Base-by-base conservation (phyloP, 345 rosid species). In the Bruguiera gymnorhiza region DNA sequence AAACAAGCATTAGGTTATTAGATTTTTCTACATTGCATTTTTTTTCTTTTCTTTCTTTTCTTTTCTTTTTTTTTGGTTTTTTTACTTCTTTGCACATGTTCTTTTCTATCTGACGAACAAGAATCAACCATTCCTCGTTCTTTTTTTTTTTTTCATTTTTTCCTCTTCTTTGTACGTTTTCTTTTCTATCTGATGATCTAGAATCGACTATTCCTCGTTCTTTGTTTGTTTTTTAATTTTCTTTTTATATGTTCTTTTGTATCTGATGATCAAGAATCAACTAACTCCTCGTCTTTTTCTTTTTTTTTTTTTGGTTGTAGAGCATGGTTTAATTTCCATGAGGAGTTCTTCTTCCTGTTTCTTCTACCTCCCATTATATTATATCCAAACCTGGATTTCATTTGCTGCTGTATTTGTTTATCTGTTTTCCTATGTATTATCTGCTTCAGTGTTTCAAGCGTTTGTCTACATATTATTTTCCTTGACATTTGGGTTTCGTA, bases 271-370 rank as follows among this genome's bases (percentile, higher is more conserved):
- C 37, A 8, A 32, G 36, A 32, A 34, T 34, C 37, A 34, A 34
- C 37, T 34, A 34, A 34, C 37, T 34, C 37, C 37, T 34, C 8
- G 8, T 6, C 6, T 34, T 1, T 26, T 24, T 29, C n/a, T 30
- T 39, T 56, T 48, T 3, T 55, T 18, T 55, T 5, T 29, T 30
- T 20, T 68, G 24, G 65, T 73, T 63, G 70, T 86, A 93, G 98
- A 90, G 70, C 96, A n/a, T 95, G 99, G 98, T 95, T 95, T 83
- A 92, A 95, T 80, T 95, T 95, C 76, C 99, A 95, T 63, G 98
- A 92, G 64, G 99, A 92, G 81, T 92, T 95, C 68, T 95, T 95
- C 87, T 95, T 95, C 75, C 82, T 95, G 55, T 95, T 95, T 80
- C 83, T 95, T 76, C 76, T 95, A 68, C 99, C 99, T 43, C 99